Percentiles rank a stretch among this genome's conserved stretches.
Evolutionary conservation across 495 filamentous ascomycete species (phyloP).

Genomic region (Annulohypoxylon stygium): DNA sequence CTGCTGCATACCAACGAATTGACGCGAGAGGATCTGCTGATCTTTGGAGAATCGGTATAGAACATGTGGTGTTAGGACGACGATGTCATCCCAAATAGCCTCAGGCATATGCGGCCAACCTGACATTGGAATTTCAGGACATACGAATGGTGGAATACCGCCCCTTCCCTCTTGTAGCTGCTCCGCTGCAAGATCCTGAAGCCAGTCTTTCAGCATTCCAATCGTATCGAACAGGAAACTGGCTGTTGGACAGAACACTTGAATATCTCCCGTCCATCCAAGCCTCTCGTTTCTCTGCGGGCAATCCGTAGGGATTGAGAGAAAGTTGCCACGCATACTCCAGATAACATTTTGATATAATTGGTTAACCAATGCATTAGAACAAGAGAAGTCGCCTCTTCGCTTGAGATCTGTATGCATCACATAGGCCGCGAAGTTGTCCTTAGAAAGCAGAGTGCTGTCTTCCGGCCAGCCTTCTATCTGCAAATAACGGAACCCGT

Average conservation of each 20-base stretch:
- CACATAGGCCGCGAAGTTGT: background rate
- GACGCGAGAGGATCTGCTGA: background rate
- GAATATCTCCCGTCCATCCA: background rate
- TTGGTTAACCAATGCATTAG: background rate
- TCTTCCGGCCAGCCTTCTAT: background rate
- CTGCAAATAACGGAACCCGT: conserved; percentile 3
- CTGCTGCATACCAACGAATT: background rate
- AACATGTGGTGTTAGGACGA: background rate
- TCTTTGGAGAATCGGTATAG: background rate
- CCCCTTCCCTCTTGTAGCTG: background rate
- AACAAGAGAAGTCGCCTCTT: conserved; percentile 1
- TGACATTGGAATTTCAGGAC: background rate
- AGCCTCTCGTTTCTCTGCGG: background rate
- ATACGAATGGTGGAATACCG: background rate
- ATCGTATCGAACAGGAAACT: conserved; percentile 2
- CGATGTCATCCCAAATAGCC: background rate
- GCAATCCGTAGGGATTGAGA: background rate
- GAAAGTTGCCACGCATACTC: conserved; percentile 1
- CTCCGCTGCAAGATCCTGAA: background rate
- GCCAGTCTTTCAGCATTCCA: conserved; percentile 1
- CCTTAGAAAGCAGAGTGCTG: background rate
- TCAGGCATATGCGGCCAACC: conserved; percentile 1
- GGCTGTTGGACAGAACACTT: background rate
- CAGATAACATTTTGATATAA: background rate
- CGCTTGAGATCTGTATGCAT: background rate